Evolutionary conservation across 2,329 filamentous ascomycete genomes (phyloP), one percentile per base, ranked within the genome.

Genomic region (Fusarium protoensiforme): DNA sequence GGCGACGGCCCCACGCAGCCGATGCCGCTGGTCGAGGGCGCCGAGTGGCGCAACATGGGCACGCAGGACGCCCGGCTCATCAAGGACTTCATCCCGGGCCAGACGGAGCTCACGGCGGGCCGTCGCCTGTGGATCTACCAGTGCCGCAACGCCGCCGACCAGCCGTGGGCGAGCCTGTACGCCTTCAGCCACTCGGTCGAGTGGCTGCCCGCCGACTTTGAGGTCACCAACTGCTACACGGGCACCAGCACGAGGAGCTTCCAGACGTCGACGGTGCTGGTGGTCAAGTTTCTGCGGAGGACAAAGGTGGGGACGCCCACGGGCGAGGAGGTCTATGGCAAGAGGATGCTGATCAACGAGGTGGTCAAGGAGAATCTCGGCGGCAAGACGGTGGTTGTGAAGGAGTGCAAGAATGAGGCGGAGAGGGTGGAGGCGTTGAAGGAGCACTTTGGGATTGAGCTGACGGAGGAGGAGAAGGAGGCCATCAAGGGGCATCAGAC

Each of bases 41-140:
- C 81, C 16, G 79, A 84, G 10, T 83, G 84, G 62, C 75, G 80
- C 65, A 88, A 90, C 77, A 83, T 91, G 27, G 88, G 87, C 13
- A 84, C 87, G 3, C 87, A 90, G 68, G 83, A 90, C 70, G 84
- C 90, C 68, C 88, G 90, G 1, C 82, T 92, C 7, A 78, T 87
- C 27, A 82, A 84, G 39, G 85, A 86, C 54, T 84, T 83, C 61
- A 86, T 89, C 41, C 84, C 87, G 5, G 80, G 82, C 16, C 83
- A 87, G 67, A 81, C 84, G 29, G 82, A 85, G 33, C 71, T 78
- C 13, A 74, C 69, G n/a, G 43, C 76, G 9, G 82, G 84, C 53
- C 79, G 82, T 36, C 87, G 86, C 67, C 80, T 88, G 64, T 93
- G 91, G 91, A 85, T 92, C 65, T 92, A 91, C 77, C 87, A 92